Conservation (phyloP, 352 stramenopile species). For the Vaucheria bursata region DNA sequence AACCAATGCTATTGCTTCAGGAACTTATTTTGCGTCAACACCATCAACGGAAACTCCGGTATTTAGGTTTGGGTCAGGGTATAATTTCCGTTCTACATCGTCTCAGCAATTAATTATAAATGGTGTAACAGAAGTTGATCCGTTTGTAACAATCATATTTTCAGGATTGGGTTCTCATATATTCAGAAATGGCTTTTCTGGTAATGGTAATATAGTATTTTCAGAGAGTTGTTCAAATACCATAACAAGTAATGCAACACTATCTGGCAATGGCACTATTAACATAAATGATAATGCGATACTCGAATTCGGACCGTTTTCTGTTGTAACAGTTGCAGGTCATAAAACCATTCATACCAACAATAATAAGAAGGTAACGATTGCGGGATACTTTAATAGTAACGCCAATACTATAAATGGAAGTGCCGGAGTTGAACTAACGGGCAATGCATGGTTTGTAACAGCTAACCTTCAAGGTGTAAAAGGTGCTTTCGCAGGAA, state of each 20-base stretch:
- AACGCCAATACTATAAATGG: constrained; percentile 8
- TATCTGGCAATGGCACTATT: constrained; percentile 7
- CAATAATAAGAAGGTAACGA: constrained; percentile 8
- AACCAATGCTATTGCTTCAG: constrained; percentile 7
- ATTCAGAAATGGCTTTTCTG: constrained; percentile 8
- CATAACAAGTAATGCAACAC: constrained; percentile 8
- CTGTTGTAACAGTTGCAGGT: constrained; percentile 6
- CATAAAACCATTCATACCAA: constrained; percentile 8
- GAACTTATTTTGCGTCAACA: constrained; percentile 8
- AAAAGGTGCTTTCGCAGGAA: constrained; percentile 6
- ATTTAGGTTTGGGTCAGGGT: constrained; percentile 6
- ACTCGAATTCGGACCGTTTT: constrained; percentile 6
- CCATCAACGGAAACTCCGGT: constrained; percentile 4
- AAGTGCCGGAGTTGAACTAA: constrained; percentile 6
- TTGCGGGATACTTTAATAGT: constrained; percentile 8
- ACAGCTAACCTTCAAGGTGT: constrained; percentile 6
- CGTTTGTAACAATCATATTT: constrained; percentile 9
- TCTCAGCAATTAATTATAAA: constrained; percentile 9
- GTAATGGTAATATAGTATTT: constrained; percentile 9
- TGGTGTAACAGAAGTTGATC: constrained; percentile 7
- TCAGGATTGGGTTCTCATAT: constrained; percentile 7
- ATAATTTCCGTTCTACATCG: constrained; percentile 8
- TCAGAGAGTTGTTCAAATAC: constrained; percentile 8
- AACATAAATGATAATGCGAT: constrained; percentile 9
- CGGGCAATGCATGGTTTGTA: constrained; percentile 5